phyloP scores from a whole-genome alignment of 2,329 filamentous ascomycete genomes.

The Microsporum canis region DNA sequence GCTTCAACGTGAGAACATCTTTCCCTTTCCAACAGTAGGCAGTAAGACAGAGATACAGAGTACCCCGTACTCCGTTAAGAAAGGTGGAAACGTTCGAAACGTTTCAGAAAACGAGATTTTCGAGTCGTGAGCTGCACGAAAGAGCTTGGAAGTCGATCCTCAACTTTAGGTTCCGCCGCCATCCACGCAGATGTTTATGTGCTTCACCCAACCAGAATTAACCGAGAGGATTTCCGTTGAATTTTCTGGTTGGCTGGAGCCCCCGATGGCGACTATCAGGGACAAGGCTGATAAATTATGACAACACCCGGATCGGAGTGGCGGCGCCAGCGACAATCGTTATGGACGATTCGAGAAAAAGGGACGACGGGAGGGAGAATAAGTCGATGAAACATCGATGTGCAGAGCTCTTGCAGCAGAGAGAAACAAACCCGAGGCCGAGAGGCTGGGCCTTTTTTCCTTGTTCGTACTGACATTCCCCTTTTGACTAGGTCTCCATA shows the following conservation, averaged over 20 bases:
- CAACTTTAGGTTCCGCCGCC: neutral
- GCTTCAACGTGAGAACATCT: neutral
- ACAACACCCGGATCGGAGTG: neutral
- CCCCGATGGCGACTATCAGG: neutral
- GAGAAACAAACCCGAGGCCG: neutral
- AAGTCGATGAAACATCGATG: neutral
- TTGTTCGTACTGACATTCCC: neutral
- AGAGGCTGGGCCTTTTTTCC: neutral
- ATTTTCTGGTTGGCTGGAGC: neutral
- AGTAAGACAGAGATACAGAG: too few relatives aligned
- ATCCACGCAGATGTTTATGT: neutral
- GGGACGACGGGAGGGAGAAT: neutral
- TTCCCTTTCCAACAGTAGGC: neutral
- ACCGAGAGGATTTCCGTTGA: neutral
- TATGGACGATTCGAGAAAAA: neutral
- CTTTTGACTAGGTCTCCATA: neutral
- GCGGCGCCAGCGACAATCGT: neutral
- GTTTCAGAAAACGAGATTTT: neutral
- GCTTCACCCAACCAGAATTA: neutral
- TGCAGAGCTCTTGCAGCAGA: neutral
- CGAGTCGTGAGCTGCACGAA: neutral
- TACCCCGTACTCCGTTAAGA: neutral
- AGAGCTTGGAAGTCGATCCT: neutral
- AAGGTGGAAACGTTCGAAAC: neutral
- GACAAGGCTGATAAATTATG: neutral